Conservation (phyloP, 306 rosid species). For the Clitoria ternatea region DNA sequence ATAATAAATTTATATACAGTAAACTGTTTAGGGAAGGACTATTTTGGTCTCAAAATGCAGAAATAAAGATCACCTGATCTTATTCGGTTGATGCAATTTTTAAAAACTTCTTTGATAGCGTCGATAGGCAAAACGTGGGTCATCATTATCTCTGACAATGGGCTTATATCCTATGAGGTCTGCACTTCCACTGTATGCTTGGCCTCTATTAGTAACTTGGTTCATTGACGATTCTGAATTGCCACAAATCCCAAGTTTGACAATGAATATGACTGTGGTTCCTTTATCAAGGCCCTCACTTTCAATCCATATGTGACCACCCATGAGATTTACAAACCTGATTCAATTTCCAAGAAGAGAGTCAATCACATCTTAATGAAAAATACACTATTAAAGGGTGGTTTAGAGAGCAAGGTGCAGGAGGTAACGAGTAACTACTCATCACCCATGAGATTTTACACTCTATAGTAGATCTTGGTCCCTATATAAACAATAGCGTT, state of each 20-base stretch:
- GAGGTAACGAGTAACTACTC: too few species aligned
- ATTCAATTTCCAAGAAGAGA: too few species aligned
- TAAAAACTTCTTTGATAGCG: constrained; percentile 68
- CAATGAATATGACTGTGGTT: constrained; percentile 53
- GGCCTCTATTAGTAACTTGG: constrained; percentile 32
- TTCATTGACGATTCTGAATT: constrained; percentile 42
- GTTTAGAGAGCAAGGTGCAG: too few species aligned
- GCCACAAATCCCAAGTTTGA: constrained; percentile 68
- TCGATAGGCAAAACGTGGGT: constrained; percentile 36
- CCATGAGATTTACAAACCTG: constrained; percentile 95
- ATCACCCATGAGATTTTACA: too few species aligned
- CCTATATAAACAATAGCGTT: neutral
- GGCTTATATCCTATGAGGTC: constrained; percentile 53
- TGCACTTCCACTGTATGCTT: constrained; percentile 60
- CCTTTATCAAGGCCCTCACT: constrained; percentile 86
- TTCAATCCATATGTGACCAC: constrained; percentile 88
- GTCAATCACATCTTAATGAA: too few species aligned
- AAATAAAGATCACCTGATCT: too few species aligned
- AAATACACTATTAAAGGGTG: too few species aligned
- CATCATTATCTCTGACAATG: constrained; percentile 35
- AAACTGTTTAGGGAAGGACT: too few species aligned
- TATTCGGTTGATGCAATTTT: too few species aligned
- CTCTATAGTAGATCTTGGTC: neutral
- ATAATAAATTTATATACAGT: neutral
- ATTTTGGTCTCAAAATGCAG: too few species aligned